phyloP scores from a whole-genome alignment of 169 alveolate species.

The Babesia microti region DNA sequence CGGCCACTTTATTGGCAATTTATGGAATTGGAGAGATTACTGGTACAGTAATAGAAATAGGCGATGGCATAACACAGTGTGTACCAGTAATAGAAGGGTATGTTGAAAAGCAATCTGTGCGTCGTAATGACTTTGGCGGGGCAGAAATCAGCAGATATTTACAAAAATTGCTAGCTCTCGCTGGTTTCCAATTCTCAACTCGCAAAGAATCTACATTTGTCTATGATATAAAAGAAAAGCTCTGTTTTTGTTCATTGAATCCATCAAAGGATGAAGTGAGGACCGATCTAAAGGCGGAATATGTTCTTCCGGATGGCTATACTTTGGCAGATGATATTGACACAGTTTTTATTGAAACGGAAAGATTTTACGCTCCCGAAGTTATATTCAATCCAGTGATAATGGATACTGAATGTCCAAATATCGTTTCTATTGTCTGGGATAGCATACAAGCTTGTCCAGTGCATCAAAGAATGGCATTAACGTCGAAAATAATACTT shows the following conservation, averaged over 20 bases:
- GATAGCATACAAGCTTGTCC: conserved; percentile 45
- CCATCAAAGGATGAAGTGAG: conserved; percentile 62
- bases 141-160: conserved; percentile 70
- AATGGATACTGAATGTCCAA: conserved; percentile 36
- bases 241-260: conserved; percentile 69
- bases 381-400: conserved; percentile 64
- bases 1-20: conserved; percentile 70
- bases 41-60: conserved; percentile 74
- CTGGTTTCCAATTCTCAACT: conserved; percentile 62
- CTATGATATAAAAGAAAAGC: conserved; percentile 63
- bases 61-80: conserved; percentile 74
- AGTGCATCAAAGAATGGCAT: conserved; percentile 38
- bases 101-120: conserved; percentile 59
- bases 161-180: conserved; percentile 61
- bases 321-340: conserved; percentile 59
- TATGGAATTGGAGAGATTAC: conserved; percentile 76
- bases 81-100: conserved; percentile 80
- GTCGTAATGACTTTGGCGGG: conserved; percentile 73
- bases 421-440: conserved; percentile 48
- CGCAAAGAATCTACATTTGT: conserved; percentile 58
- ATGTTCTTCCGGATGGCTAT: conserved; percentile 72
- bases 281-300: conserved; percentile 36
- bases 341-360: conserved; percentile 57
- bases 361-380: conserved; percentile 73
- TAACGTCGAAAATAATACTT: conserved; percentile 44